A percentile compares a stretch with the other conserved stretches of the same genome.
These are phyloP conservation scores for Fusarium vanettenii DNA, from an alignment of 2,329 filamentous ascomycete genomes.

Conservation along the genomic window DNA sequence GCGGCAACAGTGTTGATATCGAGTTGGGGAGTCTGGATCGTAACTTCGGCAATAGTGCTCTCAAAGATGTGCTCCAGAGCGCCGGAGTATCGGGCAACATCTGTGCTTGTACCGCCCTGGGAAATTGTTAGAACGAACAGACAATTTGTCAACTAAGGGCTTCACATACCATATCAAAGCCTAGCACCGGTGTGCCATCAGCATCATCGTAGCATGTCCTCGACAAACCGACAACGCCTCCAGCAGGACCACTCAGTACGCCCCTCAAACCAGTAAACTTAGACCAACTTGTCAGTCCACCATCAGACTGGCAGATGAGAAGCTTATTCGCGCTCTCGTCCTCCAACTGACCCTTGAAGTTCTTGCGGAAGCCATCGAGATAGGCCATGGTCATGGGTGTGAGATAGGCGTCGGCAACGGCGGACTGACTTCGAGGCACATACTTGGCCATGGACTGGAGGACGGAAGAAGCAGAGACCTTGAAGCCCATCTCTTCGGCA, in stretches of 20 bases:
- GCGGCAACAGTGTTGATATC: constrained; percentile 79
- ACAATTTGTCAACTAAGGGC: background rate
- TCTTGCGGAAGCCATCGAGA: constrained; percentile 48
- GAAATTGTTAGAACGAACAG: background rate
- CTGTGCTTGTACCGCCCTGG: constrained; percentile 73
- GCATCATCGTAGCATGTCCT: constrained; percentile 41
- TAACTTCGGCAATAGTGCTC: constrained; percentile 76
- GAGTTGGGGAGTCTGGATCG: constrained; percentile 77
- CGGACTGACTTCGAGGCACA: constrained; percentile 57
- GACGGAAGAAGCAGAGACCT: constrained; percentile 51
- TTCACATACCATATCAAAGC: constrained; percentile 41
- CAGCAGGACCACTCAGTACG: constrained; percentile 44
- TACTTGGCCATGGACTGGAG: constrained; percentile 58
- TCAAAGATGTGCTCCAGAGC: constrained; percentile 79
- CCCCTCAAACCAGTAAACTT: constrained; percentile 43
- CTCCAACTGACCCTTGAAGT: constrained; percentile 41
- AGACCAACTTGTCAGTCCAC: constrained; percentile 42
- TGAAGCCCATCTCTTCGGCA: constrained; percentile 56
- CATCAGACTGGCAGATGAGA: constrained; percentile 44
- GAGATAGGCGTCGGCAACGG: constrained; percentile 57
- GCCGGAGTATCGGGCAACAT: constrained; percentile 76
- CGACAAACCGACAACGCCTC: constrained; percentile 43
- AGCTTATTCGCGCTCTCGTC: constrained; percentile 46
- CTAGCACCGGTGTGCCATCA: constrained; percentile 40
- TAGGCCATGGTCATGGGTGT: constrained; percentile 54